phyloP scores from a whole-genome alignment of 176 grass and related monocot species.

The Elymus sibiricus region DNA sequence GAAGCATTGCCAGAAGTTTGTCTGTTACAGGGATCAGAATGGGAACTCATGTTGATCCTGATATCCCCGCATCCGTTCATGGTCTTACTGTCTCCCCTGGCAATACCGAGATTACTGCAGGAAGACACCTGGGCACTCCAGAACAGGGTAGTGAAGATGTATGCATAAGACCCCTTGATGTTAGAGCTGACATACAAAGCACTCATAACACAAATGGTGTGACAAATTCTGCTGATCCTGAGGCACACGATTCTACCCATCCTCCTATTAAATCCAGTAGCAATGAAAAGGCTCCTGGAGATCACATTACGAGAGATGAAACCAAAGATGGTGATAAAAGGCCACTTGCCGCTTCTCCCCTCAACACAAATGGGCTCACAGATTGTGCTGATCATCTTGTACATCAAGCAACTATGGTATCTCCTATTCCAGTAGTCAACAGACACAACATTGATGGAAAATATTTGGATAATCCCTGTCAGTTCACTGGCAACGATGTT shows the following conservation, averaged over 20 bases:
- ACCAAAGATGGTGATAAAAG: conserved; percentile 6
- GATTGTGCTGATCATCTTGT: conserved; percentile 26
- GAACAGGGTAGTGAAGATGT: conserved; percentile 17
- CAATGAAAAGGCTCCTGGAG: conserved; percentile 24
- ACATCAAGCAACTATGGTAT: conserved; percentile 14
- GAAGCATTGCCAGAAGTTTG: conserved; percentile 14
- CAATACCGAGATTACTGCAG: conserved; percentile 14
- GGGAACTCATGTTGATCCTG: conserved; percentile 20
- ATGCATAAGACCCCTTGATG: conserved; percentile 9
- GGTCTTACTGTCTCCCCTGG: conserved; percentile 9
- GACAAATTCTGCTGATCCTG: conserved; percentile 5
- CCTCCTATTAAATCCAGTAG: background rate
- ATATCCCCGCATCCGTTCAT: background rate
- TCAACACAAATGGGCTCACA: conserved; percentile 5
- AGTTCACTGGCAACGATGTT: conserved; percentile 20
- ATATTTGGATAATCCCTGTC: conserved; percentile 16
- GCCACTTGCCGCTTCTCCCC: background rate
- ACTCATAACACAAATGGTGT: conserved; percentile 2
- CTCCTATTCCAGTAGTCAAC: background rate
- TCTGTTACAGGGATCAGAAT: background rate
- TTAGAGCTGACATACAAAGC: conserved; percentile 18
- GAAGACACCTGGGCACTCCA: conserved; percentile 10
- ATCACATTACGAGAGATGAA: conserved; percentile 15
- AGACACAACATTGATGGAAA: conserved; percentile 14
- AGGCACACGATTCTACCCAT: background rate